These are phyloP conservation scores for Alternaria consortialis DNA, from an alignment of 2,329 filamentous ascomycete species.

Conservation along the genomic window DNA sequence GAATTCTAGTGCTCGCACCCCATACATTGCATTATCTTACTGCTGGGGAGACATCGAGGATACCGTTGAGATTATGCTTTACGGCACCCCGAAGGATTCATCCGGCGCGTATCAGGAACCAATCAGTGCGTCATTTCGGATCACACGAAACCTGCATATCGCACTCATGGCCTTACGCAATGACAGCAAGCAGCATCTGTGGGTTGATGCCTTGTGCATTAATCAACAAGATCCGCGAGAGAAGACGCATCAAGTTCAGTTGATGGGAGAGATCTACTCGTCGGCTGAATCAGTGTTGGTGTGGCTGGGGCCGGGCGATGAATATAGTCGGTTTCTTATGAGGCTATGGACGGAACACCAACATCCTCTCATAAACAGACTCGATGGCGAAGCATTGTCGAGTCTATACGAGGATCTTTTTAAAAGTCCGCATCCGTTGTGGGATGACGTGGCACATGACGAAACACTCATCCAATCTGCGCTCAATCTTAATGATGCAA, in stretches of 20 bases:
- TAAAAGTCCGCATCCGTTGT: neutral
- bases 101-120: neutral
- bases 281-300: neutral
- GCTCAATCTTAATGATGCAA: neutral
- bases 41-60: neutral
- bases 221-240: neutral
- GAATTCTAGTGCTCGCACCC: neutral
- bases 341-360: neutral
- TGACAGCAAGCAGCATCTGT: neutral
- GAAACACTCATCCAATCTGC: neutral
- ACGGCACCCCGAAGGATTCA: neutral
- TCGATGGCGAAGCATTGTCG: neutral
- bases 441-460: neutral
- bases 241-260: neutral
- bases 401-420: neutral
- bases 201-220: neutral
- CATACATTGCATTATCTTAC: neutral
- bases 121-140: neutral
- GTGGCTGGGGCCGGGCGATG: neutral
- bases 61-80: neutral
- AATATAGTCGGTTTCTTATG: neutral
- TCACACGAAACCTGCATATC: neutral
- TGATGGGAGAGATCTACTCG: neutral
- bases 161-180: neutral
- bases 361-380: neutral